Conservation (phyloP, 2,329 filamentous ascomycete genomes). For the Immersiporthe knoxdaviesiana region DNA sequence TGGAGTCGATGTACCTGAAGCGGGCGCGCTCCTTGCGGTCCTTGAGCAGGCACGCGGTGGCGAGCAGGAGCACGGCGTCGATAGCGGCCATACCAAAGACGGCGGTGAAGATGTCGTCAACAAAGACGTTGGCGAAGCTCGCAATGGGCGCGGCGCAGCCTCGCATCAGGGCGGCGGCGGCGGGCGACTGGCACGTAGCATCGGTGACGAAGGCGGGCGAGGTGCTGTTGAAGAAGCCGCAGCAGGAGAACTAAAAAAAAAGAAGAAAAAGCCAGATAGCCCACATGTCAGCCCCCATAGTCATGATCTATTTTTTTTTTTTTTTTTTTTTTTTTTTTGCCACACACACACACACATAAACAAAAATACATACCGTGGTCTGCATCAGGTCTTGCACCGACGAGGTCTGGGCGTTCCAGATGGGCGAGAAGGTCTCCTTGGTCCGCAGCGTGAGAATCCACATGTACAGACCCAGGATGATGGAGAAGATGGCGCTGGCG, state of each 20-base stretch:
- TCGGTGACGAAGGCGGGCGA: slow-evolving; percentile 74
- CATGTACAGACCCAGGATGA: slow-evolving; percentile 67
- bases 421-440: slow-evolving; percentile 60
- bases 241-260: slow-evolving; percentile 71
- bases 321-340: no score
- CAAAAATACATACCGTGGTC: slow-evolving; percentile 56
- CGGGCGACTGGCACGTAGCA: slow-evolving; percentile 67
- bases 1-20: slow-evolving; percentile 81
- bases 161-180: slow-evolving; percentile 69
- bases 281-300: no score
- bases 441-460: slow-evolving; percentile 76
- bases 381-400: slow-evolving; percentile 71
- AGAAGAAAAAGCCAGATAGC: slow-evolving; percentile 33
- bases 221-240: slow-evolving; percentile 75
- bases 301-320: no score
- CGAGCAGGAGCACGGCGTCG: slow-evolving; percentile 69
- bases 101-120: slow-evolving; percentile 78
- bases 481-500: slow-evolving; percentile 64
- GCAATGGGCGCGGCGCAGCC: slow-evolving; percentile 72
- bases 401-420: slow-evolving; percentile 63
- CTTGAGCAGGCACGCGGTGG: slow-evolving; percentile 76
- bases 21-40: slow-evolving; percentile 78
- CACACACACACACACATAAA: no score
- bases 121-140: slow-evolving; percentile 69
- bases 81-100: slow-evolving; percentile 78